These are phyloP conservation scores for Gyromitra esculenta DNA, from an alignment of 2,329 filamentous ascomycete species.

Conservation along the genomic window DNA sequence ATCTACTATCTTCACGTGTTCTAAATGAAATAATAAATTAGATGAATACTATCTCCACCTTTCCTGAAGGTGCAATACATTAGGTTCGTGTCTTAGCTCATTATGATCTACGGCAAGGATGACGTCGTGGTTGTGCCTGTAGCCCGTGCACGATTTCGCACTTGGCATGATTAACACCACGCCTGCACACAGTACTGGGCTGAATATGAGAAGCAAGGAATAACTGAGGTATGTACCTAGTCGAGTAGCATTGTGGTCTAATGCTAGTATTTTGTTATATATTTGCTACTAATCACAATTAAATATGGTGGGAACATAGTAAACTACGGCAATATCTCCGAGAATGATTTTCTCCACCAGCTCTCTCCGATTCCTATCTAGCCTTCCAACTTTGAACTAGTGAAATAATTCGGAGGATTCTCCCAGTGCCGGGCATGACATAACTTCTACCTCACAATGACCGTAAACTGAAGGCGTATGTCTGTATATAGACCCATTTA, in stretches of 20 bases:
- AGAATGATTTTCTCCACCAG: background rate
- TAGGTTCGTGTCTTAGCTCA: background rate
- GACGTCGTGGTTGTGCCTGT: conserved; percentile 10
- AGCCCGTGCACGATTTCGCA: background rate
- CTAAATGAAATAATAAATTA: too few species aligned
- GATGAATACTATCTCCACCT: background rate
- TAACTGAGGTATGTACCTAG: too few species aligned
- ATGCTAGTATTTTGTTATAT: background rate
- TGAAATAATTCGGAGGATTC: background rate
- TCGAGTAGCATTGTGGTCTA: background rate
- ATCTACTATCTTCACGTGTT: too few species aligned
- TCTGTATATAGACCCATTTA: conserved; percentile 32
- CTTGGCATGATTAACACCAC: background rate
- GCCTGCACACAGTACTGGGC: background rate
- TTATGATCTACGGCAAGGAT: conserved; percentile 3
- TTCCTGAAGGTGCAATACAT: background rate
- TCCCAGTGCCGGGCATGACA: conserved; percentile 23
- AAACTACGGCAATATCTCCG: background rate
- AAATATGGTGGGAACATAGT: background rate
- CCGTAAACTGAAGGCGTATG: background rate
- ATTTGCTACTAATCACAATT: background rate
- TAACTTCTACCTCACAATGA: conserved; percentile 35
- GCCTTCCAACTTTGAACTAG: background rate
- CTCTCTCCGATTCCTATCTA: background rate
- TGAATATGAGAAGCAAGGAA: background rate